phyloP scores from a whole-genome alignment of 164 flowering plant species.

The Vitis labrusca region DNA sequence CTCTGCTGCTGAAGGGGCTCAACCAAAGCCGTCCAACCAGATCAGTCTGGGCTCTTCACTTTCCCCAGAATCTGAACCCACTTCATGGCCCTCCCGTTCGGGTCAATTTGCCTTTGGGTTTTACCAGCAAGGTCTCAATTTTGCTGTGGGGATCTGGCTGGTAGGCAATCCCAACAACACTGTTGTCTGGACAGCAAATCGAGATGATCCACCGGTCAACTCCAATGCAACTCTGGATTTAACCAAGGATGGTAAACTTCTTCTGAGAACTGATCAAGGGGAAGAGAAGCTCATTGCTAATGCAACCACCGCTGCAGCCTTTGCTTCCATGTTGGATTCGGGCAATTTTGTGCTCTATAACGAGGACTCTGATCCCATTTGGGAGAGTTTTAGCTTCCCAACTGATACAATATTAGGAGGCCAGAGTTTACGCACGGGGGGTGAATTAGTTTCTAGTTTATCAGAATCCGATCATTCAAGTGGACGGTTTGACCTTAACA shows the following conservation, averaged over 20 bases:
- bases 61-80: too few relatives aligned
- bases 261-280: too few relatives aligned
- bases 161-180: slow-evolving; percentile 6
- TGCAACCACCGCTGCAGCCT: not conserved
- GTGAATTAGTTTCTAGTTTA: not conserved
- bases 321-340: slow-evolving; percentile 8
- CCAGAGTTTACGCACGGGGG: not conserved
- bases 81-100: slow-evolving; percentile 6
- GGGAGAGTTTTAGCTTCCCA: not conserved
- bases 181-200: slow-evolving; percentile 10
- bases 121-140: slow-evolving; percentile 14
- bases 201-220: slow-evolving; percentile 12
- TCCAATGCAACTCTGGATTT: slow-evolving; percentile 1
- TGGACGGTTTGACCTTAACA: slow-evolving; percentile 1
- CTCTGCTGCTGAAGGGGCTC: too few relatives aligned
- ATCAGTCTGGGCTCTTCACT: too few relatives aligned
- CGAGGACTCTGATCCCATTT: too few relatives aligned
- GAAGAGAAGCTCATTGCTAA: too few relatives aligned
- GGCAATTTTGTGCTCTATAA: slow-evolving; percentile 11
- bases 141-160: slow-evolving; percentile 16
- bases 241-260: not conserved
- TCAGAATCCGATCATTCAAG: slow-evolving; percentile 1
- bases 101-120: slow-evolving; percentile 20
- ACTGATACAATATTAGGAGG: slow-evolving; percentile 11
- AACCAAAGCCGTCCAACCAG: too few relatives aligned